A percentile compares a stretch with the other conserved stretches of the same genome.
Evolutionary conservation across 1,284 basidiomycete genomes (phyloP).

Genomic region (Austroboletus novae-zelandiae): DNA sequence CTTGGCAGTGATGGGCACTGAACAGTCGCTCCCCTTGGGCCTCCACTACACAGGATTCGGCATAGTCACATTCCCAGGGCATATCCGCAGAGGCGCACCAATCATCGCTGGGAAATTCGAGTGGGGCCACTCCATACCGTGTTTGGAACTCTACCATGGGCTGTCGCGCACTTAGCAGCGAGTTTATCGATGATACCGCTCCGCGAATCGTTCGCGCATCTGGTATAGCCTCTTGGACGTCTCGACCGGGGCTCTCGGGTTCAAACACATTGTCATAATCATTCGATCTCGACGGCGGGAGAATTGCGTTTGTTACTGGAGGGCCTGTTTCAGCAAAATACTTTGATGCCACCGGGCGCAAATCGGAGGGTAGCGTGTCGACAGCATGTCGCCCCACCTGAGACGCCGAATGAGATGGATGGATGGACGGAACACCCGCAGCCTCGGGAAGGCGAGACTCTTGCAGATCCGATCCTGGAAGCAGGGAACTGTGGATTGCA

Average conservation of each 20-base stretch:
- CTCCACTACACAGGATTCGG: constrained; percentile 4
- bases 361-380: constrained; percentile 2
- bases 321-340: constrained; percentile 18
- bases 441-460: neutral
- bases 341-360: constrained; percentile 11
- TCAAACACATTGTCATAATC: neutral
- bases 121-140: constrained; percentile 10
- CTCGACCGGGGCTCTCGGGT: neutral
- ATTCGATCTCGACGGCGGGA: neutral
- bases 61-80: neutral
- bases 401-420: constrained; percentile 55
- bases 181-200: constrained; percentile 6
- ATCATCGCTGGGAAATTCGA: constrained; percentile 14
- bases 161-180: constrained; percentile 4
- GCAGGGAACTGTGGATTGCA: neutral
- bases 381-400: constrained; percentile 30
- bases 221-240: neutral
- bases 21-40: neutral
- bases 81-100: neutral
- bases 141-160: constrained; percentile 7
- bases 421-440: constrained; percentile 37
- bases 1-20: neutral
- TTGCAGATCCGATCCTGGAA: constrained; percentile 1
- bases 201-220: neutral
- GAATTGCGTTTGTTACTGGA: neutral